A percentile compares a stretch with the other conserved stretches of the same genome.
These are phyloP conservation scores for Somion occarium DNA, from an alignment of 1,284 basidiomycete species.

Conservation along the genomic window DNA sequence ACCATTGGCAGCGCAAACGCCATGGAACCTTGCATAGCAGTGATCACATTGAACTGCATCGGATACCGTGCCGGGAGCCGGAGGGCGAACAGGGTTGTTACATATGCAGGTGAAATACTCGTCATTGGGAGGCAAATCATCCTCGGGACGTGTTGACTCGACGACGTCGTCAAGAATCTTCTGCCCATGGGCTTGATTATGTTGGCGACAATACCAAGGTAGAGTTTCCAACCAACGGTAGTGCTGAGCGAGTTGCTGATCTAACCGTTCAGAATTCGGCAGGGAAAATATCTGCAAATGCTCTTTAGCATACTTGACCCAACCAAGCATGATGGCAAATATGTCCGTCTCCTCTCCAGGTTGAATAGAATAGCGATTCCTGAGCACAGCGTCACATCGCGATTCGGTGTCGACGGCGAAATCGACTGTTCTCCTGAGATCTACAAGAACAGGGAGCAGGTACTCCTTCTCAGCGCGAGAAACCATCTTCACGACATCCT, in stretches of 20 bases:
- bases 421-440: slow-evolving; percentile 62
- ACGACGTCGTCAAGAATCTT: slow-evolving; percentile 66
- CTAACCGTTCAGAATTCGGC: slow-evolving; percentile 66
- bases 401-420: slow-evolving; percentile 70
- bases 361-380: slow-evolving; percentile 45
- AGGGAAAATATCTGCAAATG: slow-evolving; percentile 69
- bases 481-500: slow-evolving; percentile 63
- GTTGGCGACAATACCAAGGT: slow-evolving; percentile 71
- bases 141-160: slow-evolving; percentile 64
- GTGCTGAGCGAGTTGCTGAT: slow-evolving; percentile 59
- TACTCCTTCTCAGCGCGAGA: slow-evolving; percentile 72
- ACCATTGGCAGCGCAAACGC: slow-evolving; percentile 76
- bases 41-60: slow-evolving; percentile 86
- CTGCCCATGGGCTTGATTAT: slow-evolving; percentile 55
- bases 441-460: slow-evolving; percentile 56
- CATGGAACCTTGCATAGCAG: slow-evolving; percentile 79
- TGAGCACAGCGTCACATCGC: slow-evolving; percentile 68
- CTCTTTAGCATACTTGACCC: slow-evolving; percentile 64
- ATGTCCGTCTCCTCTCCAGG: slow-evolving; percentile 53
- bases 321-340: slow-evolving; percentile 64
- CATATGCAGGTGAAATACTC: slow-evolving; percentile 84
- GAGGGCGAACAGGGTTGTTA: slow-evolving; percentile 65
- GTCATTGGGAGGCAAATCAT: slow-evolving; percentile 69
- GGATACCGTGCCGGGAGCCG: slow-evolving; percentile 62
- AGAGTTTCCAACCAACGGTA: slow-evolving; percentile 65